Evolutionary conservation across 106 monocot genomes (phyloP).

Genomic region (Narthecium ossifragum): DNA sequence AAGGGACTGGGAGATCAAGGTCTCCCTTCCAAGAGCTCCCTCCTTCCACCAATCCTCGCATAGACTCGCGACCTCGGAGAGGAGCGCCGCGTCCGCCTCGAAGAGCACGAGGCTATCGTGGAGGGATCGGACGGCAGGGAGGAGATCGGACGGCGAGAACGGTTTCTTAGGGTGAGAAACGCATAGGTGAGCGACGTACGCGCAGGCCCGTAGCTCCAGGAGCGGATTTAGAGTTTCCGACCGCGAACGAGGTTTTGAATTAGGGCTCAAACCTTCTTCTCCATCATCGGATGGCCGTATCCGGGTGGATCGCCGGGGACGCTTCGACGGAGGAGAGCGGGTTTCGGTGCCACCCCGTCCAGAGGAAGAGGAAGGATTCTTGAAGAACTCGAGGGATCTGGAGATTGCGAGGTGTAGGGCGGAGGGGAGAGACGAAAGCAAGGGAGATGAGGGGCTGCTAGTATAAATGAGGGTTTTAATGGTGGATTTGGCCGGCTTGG

Average conservation of each 20-base stretch:
- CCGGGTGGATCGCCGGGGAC: slow-evolving; percentile 19
- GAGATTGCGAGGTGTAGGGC: slow-evolving; percentile 40
- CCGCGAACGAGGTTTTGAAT: background rate
- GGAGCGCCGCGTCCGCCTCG: slow-evolving; percentile 43
- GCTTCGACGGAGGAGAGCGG: slow-evolving; percentile 36
- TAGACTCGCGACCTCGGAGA: slow-evolving; percentile 41
- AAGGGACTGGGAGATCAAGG: slow-evolving; percentile 63
- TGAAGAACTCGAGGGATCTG: slow-evolving; percentile 37
- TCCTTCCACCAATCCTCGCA: slow-evolving; percentile 96
- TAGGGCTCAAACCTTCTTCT: too few species aligned
- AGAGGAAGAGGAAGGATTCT: slow-evolving; percentile 8
- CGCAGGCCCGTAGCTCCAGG: slow-evolving; percentile 39
- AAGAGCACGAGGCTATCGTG: slow-evolving; percentile 78
- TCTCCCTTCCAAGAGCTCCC: slow-evolving; percentile 49
- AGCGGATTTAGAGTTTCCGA: slow-evolving; percentile 28
- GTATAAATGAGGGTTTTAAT: slow-evolving; percentile 60
- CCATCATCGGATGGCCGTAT: background rate
- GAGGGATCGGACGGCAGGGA: slow-evolving; percentile 45
- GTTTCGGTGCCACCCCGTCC: too few species aligned
- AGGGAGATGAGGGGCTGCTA: slow-evolving; percentile 34
- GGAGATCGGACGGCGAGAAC: slow-evolving; percentile 37
- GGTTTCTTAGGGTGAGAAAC: slow-evolving; percentile 60
- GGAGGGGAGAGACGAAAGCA: slow-evolving; percentile 54
- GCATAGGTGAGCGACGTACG: slow-evolving; percentile 39
- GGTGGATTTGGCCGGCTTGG: slow-evolving; percentile 43